Percentiles rank a stretch among this genome's conserved stretches.
phyloP scores from a whole-genome alignment of 2,329 filamentous ascomycete species.

The Chaetomium globosum region DNA sequence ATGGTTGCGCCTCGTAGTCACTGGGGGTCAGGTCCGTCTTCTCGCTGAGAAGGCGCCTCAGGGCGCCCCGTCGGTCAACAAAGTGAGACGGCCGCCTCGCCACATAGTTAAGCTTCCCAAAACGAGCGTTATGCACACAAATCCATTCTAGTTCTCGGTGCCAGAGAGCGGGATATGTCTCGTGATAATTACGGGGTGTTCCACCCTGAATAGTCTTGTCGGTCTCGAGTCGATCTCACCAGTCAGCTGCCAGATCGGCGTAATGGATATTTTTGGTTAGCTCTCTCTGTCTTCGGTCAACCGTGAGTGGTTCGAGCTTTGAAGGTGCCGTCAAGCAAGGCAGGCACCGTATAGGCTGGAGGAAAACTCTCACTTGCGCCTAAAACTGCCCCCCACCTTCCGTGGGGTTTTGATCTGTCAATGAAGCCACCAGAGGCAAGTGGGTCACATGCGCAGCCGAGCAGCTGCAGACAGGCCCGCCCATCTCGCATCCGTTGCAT shows the following conservation, averaged over 20 bases:
- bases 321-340: background rate
- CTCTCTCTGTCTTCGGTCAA: background rate
- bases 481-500: constrained; percentile 15
- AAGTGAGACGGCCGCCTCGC: constrained; percentile 7
- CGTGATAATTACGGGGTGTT: constrained; percentile 6
- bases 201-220: background rate
- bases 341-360: background rate
- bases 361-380: constrained; percentile 3
- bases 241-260: constrained; percentile 3
- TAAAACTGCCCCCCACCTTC: constrained; percentile 14
- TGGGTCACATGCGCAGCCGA: constrained; percentile 18
- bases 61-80: constrained; percentile 18
- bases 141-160: background rate
- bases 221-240: background rate
- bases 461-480: constrained; percentile 6
- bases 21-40: background rate
- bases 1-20: constrained; percentile 6
- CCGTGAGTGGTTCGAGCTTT: background rate
- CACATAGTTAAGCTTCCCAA: background rate
- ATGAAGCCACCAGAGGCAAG: constrained; percentile 6
- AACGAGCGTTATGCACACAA: background rate
- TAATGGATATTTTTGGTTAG: background rate
- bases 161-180: constrained; percentile 7
- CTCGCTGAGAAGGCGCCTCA: background rate
- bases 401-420: constrained; percentile 24